Conservation (phyloP, 805 yeast genomes). For the Candida ulmi region DNA sequence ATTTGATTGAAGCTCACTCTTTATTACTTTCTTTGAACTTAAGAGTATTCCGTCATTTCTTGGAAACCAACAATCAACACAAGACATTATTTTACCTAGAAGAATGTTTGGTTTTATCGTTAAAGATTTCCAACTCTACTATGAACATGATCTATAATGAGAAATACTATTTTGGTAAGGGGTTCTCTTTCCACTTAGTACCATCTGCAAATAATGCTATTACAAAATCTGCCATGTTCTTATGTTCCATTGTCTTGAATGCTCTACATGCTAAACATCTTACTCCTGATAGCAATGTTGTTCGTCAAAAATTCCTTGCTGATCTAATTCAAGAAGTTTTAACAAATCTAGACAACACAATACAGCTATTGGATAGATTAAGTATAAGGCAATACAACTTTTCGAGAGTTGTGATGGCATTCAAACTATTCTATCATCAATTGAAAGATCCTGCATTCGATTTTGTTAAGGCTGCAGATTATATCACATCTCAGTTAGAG, state of each 20-base stretch:
- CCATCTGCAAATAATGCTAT: conserved; percentile 25
- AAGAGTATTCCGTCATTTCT: conserved; percentile 37
- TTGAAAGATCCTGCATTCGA: conserved; percentile 15
- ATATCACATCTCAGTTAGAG: not conserved
- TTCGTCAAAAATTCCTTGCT: conserved; percentile 7
- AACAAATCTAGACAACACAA: conserved; percentile 5
- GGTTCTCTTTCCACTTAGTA: conserved; percentile 36
- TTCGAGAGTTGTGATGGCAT: conserved; percentile 12
- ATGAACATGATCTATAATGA: conserved; percentile 28
- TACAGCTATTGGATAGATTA: conserved; percentile 14
- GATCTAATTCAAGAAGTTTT: conserved; percentile 8
- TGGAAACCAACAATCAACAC: conserved; percentile 21
- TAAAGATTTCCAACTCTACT: conserved; percentile 29
- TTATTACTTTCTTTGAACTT: conserved; percentile 29
- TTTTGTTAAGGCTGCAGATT: conserved; percentile 10
- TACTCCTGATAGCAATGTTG: not conserved
- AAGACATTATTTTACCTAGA: conserved; percentile 31
- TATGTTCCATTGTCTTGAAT: conserved; percentile 8
- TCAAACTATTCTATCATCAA: conserved; percentile 10
- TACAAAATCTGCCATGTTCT: conserved; percentile 9
- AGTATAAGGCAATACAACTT: conserved; percentile 13
- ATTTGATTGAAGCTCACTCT: conserved; percentile 23
- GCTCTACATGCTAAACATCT: conserved; percentile 15
- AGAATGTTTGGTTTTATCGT: conserved; percentile 22
- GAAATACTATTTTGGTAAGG: conserved; percentile 33